These are phyloP conservation scores for Salix caprea DNA, from an alignment of 345 rosid genomes.

Conservation along the genomic window DNA sequence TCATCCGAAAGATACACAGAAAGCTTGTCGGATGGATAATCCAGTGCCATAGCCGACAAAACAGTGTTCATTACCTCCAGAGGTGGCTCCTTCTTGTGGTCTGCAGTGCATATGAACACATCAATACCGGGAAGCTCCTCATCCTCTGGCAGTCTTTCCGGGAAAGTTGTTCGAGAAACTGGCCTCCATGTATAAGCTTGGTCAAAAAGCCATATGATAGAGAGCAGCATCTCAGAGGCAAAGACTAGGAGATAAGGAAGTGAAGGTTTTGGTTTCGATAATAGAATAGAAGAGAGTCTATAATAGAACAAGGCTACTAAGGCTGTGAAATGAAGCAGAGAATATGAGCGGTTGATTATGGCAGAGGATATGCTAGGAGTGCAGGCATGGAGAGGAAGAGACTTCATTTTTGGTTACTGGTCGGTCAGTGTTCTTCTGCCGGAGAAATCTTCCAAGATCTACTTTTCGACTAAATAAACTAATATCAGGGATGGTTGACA, in stretches of 20 bases:
- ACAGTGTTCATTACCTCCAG: slow-evolving; percentile 45
- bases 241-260: slow-evolving; percentile 31
- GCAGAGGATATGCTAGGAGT: not conserved
- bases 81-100: slow-evolving; percentile 46
- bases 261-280: not conserved
- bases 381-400: slow-evolving; percentile 1
- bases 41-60: slow-evolving; percentile 46
- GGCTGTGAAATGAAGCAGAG: slow-evolving; percentile 10
- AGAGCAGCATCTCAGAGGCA: slow-evolving; percentile 18
- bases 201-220: slow-evolving; percentile 29
- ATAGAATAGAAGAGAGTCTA: slow-evolving; percentile 30
- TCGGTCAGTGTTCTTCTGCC: not conserved
- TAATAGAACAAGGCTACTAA: slow-evolving; percentile 20
- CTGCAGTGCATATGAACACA: slow-evolving; percentile 50
- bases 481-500: no score
- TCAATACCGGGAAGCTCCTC: slow-evolving; percentile 38
- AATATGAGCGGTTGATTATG: slow-evolving; percentile 10
- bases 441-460: not conserved
- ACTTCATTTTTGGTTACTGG: not conserved
- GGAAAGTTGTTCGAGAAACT: slow-evolving; percentile 29
- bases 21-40: slow-evolving; percentile 47
- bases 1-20: slow-evolving; percentile 53
- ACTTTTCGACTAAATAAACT: not conserved
- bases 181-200: slow-evolving; percentile 34
- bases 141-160: slow-evolving; percentile 30